A percentile compares a stretch with the other conserved stretches of the same genome.
Evolutionary conservation across 108 stramenopile genomes (phyloP).

Genomic region (Hondaea fermentalgiana): DNA sequence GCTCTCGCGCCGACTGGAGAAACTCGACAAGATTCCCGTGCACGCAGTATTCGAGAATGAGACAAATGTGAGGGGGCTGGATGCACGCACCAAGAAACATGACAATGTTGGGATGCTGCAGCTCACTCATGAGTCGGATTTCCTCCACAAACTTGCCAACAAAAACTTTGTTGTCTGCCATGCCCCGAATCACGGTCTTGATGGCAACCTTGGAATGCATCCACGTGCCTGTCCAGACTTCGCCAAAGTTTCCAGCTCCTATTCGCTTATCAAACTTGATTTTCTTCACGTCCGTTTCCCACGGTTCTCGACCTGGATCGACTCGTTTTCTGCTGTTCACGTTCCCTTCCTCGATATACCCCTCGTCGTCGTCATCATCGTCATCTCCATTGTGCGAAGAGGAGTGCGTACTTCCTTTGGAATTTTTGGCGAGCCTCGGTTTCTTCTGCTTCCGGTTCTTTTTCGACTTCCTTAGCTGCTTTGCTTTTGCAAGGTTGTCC

Average conservation of each 20-base stretch:
- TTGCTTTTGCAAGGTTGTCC: background rate
- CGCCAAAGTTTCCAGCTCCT: slow-evolving; percentile 28
- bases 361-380: background rate
- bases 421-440: too few species aligned
- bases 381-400: too few species aligned
- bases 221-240: slow-evolving; percentile 24
- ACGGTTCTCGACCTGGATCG: background rate
- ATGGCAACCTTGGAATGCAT: slow-evolving; percentile 25
- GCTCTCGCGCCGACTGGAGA: background rate
- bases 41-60: slow-evolving; percentile 36
- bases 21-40: slow-evolving; percentile 22
- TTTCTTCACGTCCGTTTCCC: slow-evolving; percentile 24
- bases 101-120: slow-evolving; percentile 46
- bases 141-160: slow-evolving; percentile 22
- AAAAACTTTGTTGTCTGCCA: background rate
- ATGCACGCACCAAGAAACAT: slow-evolving; percentile 36
- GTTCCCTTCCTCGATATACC: background rate
- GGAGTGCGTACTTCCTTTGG: too few species aligned
- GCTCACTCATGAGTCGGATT: slow-evolving; percentile 19
- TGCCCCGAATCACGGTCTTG: background rate
- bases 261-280: slow-evolving; percentile 18
- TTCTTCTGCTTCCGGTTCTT: too few species aligned
- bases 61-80: slow-evolving; percentile 22
- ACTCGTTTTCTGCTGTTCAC: background rate
- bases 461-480: background rate